Evolutionary conservation across 2,329 filamentous ascomycete species (phyloP).

Genomic region (Xylaria arbuscula): DNA sequence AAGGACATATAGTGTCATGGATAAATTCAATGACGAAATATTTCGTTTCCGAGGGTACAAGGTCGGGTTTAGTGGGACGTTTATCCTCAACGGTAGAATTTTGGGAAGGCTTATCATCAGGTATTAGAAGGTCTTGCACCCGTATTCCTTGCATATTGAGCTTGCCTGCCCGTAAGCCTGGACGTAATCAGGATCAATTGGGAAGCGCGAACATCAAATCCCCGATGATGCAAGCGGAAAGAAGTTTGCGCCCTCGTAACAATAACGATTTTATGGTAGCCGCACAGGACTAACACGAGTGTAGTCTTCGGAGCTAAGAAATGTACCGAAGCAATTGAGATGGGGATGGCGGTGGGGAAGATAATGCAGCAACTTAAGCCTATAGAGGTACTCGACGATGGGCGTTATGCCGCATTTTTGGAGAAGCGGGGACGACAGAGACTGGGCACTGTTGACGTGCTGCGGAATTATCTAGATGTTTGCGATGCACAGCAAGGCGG

Average conservation of each 20-base stretch:
- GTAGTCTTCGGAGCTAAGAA: conserved; percentile 6
- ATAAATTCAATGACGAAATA: conserved; percentile 59
- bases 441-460: conserved; percentile 10
- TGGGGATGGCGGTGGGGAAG: conserved; percentile 27
- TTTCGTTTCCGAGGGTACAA: conserved; percentile 37
- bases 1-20: conserved; percentile 63
- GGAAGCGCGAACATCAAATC: background rate
- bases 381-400: conserved; percentile 25
- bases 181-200: background rate
- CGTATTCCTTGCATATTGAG: conserved; percentile 47
- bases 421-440: conserved; percentile 32
- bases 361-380: conserved; percentile 17
- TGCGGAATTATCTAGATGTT: conserved; percentile 16
- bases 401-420: conserved; percentile 25
- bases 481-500: conserved; percentile 15
- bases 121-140: conserved; percentile 46
- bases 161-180: background rate
- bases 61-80: background rate
- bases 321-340: conserved; percentile 21
- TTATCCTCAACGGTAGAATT: conserved; percentile 17
- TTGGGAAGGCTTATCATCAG: conserved; percentile 36
- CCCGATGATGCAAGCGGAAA: background rate
- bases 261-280: conserved; percentile 2
- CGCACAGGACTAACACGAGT: background rate
- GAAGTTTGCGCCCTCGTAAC: background rate